Base-by-base conservation (phyloP, 2,329 filamentous ascomycete species). In the Pseudopyrenochaeta lycopersici region DNA sequence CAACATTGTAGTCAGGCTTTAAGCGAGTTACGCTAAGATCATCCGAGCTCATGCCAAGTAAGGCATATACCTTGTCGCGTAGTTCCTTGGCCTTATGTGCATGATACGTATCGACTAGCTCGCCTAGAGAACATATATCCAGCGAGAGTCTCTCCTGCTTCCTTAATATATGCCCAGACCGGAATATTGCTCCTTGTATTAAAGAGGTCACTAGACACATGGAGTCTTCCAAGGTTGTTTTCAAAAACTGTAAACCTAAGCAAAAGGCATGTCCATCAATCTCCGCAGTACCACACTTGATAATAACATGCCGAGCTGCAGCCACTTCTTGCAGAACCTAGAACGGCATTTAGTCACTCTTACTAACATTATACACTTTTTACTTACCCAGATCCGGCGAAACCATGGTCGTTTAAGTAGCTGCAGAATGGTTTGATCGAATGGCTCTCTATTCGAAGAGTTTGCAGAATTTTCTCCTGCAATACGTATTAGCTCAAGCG, bases 301-400 rank as follows among this genome's bases (percentile, higher is more conserved):
- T 35, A 12, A 48, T 23, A 20, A 59, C 27, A 33, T 49, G 49
- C 30, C 52, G 52, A 36, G 56, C 59, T 20, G 59, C 56, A 23
- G 56, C 56, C 21, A 62, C 51, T 39, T 63, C 57, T 39, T 60
- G 60, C 10, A 63, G 45, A 10, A 60, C 30, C 57, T 60, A 42
- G n/a, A 12, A 9, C 17, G 2, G 17, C 2, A 2, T 15, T 4
- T 36, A 7, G 9, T 9, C 3, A 7, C 3, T 2, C 1, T 7
- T n/a, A n/a, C n/a, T n/a, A n/a, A n/a, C n/a, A n/a, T n/a, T n/a
- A n/a, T n/a, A n/a, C n/a, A n/a, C n/a, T n/a, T n/a, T n/a, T n/a
- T n/a, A n/a, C 33, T 7, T 36, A 36, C 33, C 33, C 33, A 36
- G n/a, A 17, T 36, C 9, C 33, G 33, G 7, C 14, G 33, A 17